Percentiles rank a stretch among this genome's conserved stretches.
These are phyloP conservation scores for Candida albicans DNA, from an alignment of 1,139 yeast species.

Conservation along the genomic window DNA sequence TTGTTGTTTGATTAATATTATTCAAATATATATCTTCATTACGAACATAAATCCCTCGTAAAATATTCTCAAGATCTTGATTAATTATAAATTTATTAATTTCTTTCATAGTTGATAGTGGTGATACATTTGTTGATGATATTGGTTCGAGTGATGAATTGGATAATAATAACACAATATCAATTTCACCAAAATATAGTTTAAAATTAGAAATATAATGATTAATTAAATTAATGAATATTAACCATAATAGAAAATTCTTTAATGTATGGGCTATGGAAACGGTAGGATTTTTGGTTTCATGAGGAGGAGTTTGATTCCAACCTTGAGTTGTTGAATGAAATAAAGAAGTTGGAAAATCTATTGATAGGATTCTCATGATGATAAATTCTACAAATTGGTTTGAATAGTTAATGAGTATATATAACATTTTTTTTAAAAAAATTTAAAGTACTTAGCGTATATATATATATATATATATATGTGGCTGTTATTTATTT, in stretches of 20 bases:
- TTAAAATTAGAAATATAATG: conserved; percentile 7
- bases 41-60: conserved; percentile 23
- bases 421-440: too few species aligned
- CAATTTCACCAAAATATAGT: conserved; percentile 13
- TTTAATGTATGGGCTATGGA: conserved; percentile 6
- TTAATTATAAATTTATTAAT: neutral
- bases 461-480: too few species aligned
- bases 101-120: too few species aligned
- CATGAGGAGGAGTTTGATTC: conserved; percentile 5
- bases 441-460: too few species aligned
- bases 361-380: conserved; percentile 9
- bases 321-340: conserved; percentile 8
- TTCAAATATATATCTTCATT: conserved; percentile 22
- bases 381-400: neutral
- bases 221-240: conserved; percentile 11
- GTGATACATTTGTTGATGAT: neutral
- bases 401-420: too few species aligned
- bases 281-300: conserved; percentile 1
- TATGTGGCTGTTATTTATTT: too few species aligned
- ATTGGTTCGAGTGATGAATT: conserved; percentile 3
- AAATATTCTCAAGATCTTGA: conserved; percentile 12
- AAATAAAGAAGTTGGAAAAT: conserved; percentile 10
- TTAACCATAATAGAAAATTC: conserved; percentile 12
- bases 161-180: conserved; percentile 18
- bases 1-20: conserved; percentile 17